Evolutionary conservation across 1,139 yeast genomes (phyloP).

Genomic region (Trichomonascaceae sp.): DNA sequence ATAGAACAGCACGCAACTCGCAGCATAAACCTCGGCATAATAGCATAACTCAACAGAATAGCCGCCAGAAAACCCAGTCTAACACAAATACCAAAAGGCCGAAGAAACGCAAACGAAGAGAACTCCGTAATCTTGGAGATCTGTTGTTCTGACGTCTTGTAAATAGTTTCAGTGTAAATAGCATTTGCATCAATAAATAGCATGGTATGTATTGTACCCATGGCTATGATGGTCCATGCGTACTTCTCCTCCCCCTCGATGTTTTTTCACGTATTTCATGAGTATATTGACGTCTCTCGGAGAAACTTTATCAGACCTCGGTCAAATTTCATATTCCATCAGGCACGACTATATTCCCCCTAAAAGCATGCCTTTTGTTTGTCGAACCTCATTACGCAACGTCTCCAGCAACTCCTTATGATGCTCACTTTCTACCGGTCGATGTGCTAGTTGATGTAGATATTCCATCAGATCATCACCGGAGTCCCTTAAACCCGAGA

Average conservation of each 20-base stretch:
- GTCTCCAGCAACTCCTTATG: not conserved
- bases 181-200: not conserved
- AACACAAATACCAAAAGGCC: conserved; percentile 11
- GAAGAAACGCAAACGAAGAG: conserved; percentile 21
- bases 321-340: too few relatives aligned
- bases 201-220: not conserved
- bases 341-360: not conserved
- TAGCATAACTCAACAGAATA: not conserved
- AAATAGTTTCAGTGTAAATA: not conserved
- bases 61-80: not conserved
- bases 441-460: conserved; percentile 1
- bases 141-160: conserved; percentile 4
- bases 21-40: not conserved
- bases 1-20: not conserved
- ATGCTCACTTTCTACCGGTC: not conserved
- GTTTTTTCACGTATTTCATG: too few relatives aligned
- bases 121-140: conserved; percentile 10
- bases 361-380: conserved; percentile 2
- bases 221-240: too few relatives aligned
- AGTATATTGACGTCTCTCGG: too few relatives aligned
- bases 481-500: not conserved
- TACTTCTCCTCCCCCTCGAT: too few relatives aligned
- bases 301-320: too few relatives aligned
- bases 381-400: conserved; percentile 5
- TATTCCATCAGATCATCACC: not conserved